These are phyloP conservation scores for Thielaviopsis ethacetica DNA, from an alignment of 2,329 filamentous ascomycete species.

Conservation along the genomic window DNA sequence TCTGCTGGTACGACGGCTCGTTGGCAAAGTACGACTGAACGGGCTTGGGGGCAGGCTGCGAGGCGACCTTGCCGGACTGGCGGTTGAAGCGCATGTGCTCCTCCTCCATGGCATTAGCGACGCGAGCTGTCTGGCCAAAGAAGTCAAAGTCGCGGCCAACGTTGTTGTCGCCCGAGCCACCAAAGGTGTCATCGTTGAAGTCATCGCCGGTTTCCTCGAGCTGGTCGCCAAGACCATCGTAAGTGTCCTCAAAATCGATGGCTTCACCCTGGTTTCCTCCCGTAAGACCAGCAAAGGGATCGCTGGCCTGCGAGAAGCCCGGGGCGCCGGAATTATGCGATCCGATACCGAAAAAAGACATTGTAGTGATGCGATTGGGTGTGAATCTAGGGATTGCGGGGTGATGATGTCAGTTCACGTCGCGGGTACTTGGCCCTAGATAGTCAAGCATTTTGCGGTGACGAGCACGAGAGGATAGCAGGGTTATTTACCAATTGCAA, in stretches of 20 bases:
- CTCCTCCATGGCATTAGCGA: constrained; percentile 72
- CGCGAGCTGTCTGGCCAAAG: constrained; percentile 79
- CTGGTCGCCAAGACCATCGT: constrained; percentile 82
- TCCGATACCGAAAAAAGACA: constrained; percentile 80
- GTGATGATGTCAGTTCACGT: neutral
- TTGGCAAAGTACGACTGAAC: constrained; percentile 12
- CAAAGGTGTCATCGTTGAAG: constrained; percentile 96
- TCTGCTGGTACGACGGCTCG: constrained; percentile 17
- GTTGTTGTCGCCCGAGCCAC: constrained; percentile 29
- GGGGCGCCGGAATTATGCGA: constrained; percentile 52
- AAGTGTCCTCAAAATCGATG: constrained; percentile 86
- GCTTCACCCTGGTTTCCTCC: constrained; percentile 42
- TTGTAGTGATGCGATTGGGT: constrained; percentile 21
- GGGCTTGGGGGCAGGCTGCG: constrained; percentile 19
- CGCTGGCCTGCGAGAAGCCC: constrained; percentile 67
- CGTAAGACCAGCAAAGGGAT: constrained; percentile 73
- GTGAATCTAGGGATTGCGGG: neutral
- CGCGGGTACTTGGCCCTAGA: neutral
- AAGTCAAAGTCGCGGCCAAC: constrained; percentile 96
- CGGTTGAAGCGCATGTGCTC: constrained; percentile 75
- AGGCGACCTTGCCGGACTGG: constrained; percentile 30
- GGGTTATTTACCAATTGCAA: neutral
- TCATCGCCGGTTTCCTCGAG: constrained; percentile 85
- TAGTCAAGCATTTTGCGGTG: neutral
- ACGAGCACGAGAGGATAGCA: neutral